Conservation (phyloP, 2,329 filamentous ascomycete genomes). For the Colletotrichum euphorbiae region DNA sequence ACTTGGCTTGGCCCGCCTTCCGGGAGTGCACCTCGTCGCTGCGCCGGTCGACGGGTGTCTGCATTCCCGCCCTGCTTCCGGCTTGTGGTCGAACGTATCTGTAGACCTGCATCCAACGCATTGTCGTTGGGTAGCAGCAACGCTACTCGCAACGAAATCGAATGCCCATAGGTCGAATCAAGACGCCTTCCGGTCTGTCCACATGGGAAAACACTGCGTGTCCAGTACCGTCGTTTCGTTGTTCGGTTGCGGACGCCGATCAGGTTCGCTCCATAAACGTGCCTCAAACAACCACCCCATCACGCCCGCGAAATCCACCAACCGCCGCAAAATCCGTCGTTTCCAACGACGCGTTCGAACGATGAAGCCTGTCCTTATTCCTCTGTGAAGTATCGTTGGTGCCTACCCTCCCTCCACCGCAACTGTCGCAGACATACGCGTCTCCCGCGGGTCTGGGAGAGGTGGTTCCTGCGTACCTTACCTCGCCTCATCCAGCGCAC, state of each 20-base stretch:
- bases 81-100: neutral
- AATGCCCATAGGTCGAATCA: no score
- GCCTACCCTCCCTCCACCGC: neutral
- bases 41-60: neutral
- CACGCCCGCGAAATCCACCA: conserved; percentile 2
- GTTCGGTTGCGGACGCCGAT: neutral
- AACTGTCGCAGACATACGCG: conserved; percentile 22
- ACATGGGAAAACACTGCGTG: no score
- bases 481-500: neutral
- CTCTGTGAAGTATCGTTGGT: neutral
- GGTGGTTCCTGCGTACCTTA: neutral
- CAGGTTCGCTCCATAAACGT: conserved; percentile 5
- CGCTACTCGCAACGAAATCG: no score
- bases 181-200: no score
- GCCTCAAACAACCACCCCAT: conserved; percentile 6
- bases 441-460: conserved; percentile 12
- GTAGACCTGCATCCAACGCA: neutral
- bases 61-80: neutral
- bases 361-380: neutral
- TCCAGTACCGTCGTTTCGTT: no score
- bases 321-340: neutral
- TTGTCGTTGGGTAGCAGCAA: conserved; percentile 3
- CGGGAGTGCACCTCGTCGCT: no score
- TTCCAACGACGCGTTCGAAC: neutral
- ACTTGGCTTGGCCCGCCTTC: neutral